Evolutionary conservation across 179 eudicot species (phyloP).

Genomic region (Beta macrorhiza): DNA sequence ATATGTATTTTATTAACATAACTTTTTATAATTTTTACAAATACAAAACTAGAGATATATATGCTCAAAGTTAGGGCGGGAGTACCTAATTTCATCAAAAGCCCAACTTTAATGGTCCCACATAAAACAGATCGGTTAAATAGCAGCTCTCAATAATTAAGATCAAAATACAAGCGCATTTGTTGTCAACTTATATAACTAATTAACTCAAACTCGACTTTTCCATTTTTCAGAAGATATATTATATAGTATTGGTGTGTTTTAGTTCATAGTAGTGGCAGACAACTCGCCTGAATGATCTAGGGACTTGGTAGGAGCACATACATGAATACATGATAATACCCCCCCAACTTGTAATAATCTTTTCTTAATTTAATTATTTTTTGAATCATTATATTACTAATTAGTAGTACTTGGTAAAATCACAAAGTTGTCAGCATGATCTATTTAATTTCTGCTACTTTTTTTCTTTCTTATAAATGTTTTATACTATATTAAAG

Average conservation of each 20-base stretch:
- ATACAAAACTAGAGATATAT: no score
- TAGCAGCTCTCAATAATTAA: background rate
- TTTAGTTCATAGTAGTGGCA: background rate
- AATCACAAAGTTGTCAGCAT: constrained; percentile 19
- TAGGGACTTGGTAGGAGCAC: background rate
- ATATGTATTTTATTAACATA: no score
- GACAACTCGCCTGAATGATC: background rate
- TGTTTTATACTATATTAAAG: background rate
- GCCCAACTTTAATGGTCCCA: no score
- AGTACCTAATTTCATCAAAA: no score
- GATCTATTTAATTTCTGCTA: background rate
- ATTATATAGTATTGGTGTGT: no score
- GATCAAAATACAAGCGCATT: background rate
- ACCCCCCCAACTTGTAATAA: no score
- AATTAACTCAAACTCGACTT: background rate
- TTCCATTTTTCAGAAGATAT: background rate
- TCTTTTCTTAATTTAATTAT: background rate
- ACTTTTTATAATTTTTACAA: no score
- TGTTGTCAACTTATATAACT: background rate
- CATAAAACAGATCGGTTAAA: background rate
- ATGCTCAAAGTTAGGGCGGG: no score
- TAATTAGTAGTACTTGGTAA: background rate
- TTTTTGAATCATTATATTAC: background rate
- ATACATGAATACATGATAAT: background rate
- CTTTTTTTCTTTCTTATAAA: background rate